Percentiles rank a stretch among this genome's conserved stretches.
Evolutionary conservation across 2,329 filamentous ascomycete genomes (phyloP).

Genomic region (Stachybotrys echinatus): DNA sequence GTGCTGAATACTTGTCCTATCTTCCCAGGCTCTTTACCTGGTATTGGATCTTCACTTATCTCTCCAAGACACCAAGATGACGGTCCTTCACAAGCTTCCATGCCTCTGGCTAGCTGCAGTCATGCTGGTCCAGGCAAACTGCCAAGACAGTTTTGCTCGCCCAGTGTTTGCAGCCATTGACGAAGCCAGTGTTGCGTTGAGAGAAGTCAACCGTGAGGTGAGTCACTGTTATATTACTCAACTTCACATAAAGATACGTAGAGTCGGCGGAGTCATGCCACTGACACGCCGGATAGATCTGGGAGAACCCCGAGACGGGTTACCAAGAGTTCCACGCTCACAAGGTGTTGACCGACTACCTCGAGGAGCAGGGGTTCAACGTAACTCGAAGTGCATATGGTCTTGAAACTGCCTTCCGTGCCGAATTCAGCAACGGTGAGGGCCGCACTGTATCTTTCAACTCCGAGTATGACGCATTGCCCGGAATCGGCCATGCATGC

Average conservation of each 20-base stretch:
- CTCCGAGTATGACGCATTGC: constrained; percentile 5
- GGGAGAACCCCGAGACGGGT: constrained; percentile 7
- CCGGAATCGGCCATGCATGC: constrained; percentile 23
- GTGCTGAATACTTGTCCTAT: too few species aligned
- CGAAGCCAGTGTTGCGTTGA: background rate
- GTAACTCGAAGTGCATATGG: constrained; percentile 7
- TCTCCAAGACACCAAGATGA: too few species aligned
- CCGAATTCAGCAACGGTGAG: constrained; percentile 5
- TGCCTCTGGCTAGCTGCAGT: background rate
- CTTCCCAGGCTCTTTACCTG: too few species aligned
- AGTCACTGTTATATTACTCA: background rate
- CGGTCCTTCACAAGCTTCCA: background rate
- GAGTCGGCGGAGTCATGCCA: too few species aligned
- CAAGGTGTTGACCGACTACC: constrained; percentile 4
- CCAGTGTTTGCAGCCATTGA: background rate
- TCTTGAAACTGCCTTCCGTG: constrained; percentile 8
- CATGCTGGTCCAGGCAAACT: background rate
- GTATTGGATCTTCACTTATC: too few species aligned
- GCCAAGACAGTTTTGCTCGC: background rate
- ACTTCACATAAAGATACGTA: background rate
- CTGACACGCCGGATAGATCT: background rate
- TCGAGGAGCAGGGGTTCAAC: constrained; percentile 6
- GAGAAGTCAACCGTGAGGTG: background rate
- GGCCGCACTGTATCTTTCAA: constrained; percentile 6
- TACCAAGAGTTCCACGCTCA: constrained; percentile 10